Evolutionary conservation across 2,329 filamentous ascomycete genomes (phyloP), one percentile per base, ranked within the genome.

Genomic region (Cercospora nicotianae): DNA sequence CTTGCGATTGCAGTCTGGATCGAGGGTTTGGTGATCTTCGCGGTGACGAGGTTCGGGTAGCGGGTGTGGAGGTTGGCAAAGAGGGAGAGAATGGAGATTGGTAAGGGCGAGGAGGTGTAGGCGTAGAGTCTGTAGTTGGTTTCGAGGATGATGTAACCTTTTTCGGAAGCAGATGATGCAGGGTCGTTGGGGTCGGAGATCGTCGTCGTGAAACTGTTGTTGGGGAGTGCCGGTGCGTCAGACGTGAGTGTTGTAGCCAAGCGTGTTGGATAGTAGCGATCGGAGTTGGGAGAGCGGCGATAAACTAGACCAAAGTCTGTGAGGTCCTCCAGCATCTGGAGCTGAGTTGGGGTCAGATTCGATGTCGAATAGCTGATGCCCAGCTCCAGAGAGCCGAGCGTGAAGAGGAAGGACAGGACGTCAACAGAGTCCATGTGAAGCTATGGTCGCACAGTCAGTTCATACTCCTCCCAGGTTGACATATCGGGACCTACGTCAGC

Each of bases 51-150:
- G 81, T 97, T 96, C 1, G 92, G 91, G 82, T 96, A 98, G 70
- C 95, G 93, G 79, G 94, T 93, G 74, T 90, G 90, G 64, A 99
- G 89, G 68, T 91, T 90, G 61, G 90, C 88, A 82, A 99, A 99
- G 71, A 99, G 90, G 45, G 90, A 90, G 57, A 99, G 89, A 68
- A 99, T 93, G 64, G 93, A 93, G 72, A 98, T 99, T 79, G 97
- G 94, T 0, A 99, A 87, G 0, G 94, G 92, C 0, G 93, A 97
- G 36, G 91, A 90, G 6, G 96, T 98, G 82, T 99, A 99, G 33
- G 95, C 95, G 82, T 99, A 99, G 73, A 99, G 83, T 28, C 95
- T 91, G 82, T 97, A 98, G 81, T 99, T 99, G 8, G 95, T 99
- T 83, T 99, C 95, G 72, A 99, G 88, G 75, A 99, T 94, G 77